Percentiles rank a stretch among this genome's conserved stretches.
Evolutionary conservation across 2,329 filamentous ascomycete genomes (phyloP).

Genomic region (Fusarium illudens): DNA sequence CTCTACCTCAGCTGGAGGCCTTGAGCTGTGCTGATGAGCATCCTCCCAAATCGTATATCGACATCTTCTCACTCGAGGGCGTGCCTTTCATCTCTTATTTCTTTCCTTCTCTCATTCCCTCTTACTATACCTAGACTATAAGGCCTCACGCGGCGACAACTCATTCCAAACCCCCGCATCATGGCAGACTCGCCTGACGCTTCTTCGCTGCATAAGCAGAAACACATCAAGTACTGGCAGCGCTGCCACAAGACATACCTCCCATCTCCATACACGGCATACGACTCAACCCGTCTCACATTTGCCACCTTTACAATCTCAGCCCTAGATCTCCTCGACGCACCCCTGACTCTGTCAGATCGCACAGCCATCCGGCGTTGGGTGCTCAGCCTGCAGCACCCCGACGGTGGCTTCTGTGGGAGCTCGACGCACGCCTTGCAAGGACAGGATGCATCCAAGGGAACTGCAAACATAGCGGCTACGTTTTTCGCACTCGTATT

Average conservation of each 20-base stretch:
- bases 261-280: slow-evolving; percentile 83
- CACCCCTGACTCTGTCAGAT: slow-evolving; percentile 59
- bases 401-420: slow-evolving; percentile 86
- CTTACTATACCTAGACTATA: not conserved
- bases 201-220: slow-evolving; percentile 63
- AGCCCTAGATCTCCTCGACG: slow-evolving; percentile 81
- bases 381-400: slow-evolving; percentile 88
- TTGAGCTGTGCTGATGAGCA: slow-evolving; percentile 3
- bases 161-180: too few relatives aligned
- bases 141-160: not conserved
- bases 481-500: slow-evolving; percentile 88
- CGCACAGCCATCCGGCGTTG: slow-evolving; percentile 67
- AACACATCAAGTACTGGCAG: slow-evolving; percentile 91
- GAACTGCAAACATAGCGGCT: slow-evolving; percentile 77
- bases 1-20: not conserved
- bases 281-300: slow-evolving; percentile 89
- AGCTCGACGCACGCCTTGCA: slow-evolving; percentile 70
- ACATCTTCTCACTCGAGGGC: not conserved
- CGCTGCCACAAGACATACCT: slow-evolving; percentile 85
- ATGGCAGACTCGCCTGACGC: slow-evolving; percentile 31
- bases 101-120: not conserved
- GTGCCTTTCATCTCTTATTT: not conserved
- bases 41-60: not conserved
- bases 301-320: slow-evolving; percentile 90
- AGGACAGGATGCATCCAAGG: slow-evolving; percentile 55